A percentile compares a stretch with the other conserved stretches of the same genome.
phyloP scores from a whole-genome alignment of 2,329 filamentous ascomycete genomes.

The Microascus cirrosus region DNA sequence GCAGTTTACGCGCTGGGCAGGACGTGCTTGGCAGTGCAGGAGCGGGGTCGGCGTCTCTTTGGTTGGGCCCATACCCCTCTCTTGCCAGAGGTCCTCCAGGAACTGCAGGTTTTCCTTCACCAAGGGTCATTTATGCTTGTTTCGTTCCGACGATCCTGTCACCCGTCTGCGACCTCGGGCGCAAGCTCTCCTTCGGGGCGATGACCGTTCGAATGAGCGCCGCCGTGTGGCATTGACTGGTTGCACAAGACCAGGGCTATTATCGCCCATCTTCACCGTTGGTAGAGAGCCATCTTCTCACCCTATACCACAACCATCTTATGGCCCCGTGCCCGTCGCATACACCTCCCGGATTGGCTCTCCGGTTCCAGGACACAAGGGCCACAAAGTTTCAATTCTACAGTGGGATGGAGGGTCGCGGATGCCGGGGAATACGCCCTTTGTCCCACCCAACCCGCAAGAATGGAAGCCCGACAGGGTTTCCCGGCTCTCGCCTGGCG shows the following conservation, averaged over 20 bases:
- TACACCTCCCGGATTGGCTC: neutral
- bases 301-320: neutral
- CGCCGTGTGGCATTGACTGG: neutral
- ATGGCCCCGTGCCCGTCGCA: neutral
- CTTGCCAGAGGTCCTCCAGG: neutral
- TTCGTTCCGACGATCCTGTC: neutral
- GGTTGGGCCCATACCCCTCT: neutral
- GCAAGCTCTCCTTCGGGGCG: neutral
- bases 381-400: neutral
- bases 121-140: neutral
- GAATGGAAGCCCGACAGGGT: neutral
- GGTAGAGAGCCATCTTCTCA: neutral
- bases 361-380: neutral
- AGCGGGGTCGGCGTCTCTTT: neutral
- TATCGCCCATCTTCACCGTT: neutral
- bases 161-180: neutral
- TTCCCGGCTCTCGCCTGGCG: too few relatives aligned
- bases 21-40: too few relatives aligned
- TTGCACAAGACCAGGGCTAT: neutral
- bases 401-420: constrained; percentile 4
- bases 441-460: neutral
- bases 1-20: neutral
- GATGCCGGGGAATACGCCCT: neutral
- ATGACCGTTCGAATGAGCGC: neutral
- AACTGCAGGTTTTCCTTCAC: neutral